Conservation (phyloP, 768 basidiomycete genomes). For the Mycena haematopus region DNA sequence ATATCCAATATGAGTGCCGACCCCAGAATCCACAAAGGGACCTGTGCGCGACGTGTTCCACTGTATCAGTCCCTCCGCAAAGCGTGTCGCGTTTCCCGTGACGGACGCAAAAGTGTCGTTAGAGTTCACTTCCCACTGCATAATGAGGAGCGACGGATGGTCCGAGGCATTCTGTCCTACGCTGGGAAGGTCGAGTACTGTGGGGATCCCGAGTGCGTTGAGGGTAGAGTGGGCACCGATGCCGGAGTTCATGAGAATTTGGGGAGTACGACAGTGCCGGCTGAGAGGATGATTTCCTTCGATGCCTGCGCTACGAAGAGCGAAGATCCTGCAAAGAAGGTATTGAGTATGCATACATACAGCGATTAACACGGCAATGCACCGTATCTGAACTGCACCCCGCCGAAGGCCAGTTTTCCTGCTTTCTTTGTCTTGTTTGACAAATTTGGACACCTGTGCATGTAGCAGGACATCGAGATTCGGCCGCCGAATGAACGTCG, state of each 20-base stretch:
- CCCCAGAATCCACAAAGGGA: constrained; percentile 7
- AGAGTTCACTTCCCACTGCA: constrained; percentile 1
- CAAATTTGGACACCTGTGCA: constrained; percentile 30
- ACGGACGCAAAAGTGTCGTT: background rate
- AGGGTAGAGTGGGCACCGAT: background rate
- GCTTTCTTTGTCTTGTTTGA: background rate
- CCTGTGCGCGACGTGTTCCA: constrained; percentile 15
- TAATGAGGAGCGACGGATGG: background rate
- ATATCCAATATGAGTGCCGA: background rate
- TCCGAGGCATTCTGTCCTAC: constrained; percentile 12
- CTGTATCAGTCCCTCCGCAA: background rate
- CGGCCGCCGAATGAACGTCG: constrained; percentile 29
- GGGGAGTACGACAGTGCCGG: constrained; percentile 33
- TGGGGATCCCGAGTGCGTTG: constrained; percentile 4
- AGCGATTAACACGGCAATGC: background rate
- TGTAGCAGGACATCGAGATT: constrained; percentile 39
- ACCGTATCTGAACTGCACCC: constrained; percentile 27
- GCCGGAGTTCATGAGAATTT: constrained; percentile 9
- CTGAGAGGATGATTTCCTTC: constrained; percentile 42
- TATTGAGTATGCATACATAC: background rate
- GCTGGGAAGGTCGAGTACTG: constrained; percentile 2
- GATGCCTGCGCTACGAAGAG: constrained; percentile 26
- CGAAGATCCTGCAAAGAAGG: background rate
- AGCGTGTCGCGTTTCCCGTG: background rate
- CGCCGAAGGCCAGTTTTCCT: constrained; percentile 4